Percentiles rank a stretch among this genome's conserved stretches.
Evolutionary conservation across 352 stramenopile species (phyloP).

Genomic region (Phytophthora citricola): DNA sequence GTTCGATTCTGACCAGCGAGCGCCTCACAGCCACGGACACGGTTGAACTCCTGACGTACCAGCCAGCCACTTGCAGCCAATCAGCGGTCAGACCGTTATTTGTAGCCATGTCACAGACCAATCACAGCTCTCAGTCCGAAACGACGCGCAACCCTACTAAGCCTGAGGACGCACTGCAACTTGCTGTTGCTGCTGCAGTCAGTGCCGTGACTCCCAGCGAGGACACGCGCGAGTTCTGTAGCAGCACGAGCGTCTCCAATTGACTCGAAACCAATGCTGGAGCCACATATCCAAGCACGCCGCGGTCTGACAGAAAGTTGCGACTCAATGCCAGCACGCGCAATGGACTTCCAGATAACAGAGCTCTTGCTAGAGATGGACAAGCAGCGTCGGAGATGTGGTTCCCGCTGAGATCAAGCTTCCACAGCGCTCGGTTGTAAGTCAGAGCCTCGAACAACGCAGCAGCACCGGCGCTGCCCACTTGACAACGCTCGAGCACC

Average conservation of each 20-base stretch:
- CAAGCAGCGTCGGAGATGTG: slow-evolving; percentile 65
- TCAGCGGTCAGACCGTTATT: slow-evolving; percentile 16
- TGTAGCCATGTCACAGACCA: slow-evolving; percentile 34
- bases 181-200: slow-evolving; percentile 16
- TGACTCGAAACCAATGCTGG: slow-evolving; percentile 48
- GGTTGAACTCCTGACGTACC: slow-evolving; percentile 2
- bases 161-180: slow-evolving; percentile 4
- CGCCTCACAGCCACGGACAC: slow-evolving; percentile 7
- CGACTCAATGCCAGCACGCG: slow-evolving; percentile 55
- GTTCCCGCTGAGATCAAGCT: slow-evolving; percentile 77
- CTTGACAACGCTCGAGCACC: slow-evolving; percentile 67
- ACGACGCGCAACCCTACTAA: slow-evolving; percentile 27
- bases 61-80: slow-evolving; percentile 31
- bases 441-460: slow-evolving; percentile 58
- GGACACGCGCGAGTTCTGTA: slow-evolving; percentile 52
- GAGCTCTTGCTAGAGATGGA: slow-evolving; percentile 37
- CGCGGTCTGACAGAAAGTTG: slow-evolving; percentile 67
- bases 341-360: slow-evolving; percentile 43
- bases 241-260: slow-evolving; percentile 64
- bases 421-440: slow-evolving; percentile 64
- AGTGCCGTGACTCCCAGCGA: slow-evolving; percentile 36
- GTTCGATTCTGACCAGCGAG: slow-evolving; percentile 37
- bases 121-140: slow-evolving; percentile 35
- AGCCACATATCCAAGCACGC: slow-evolving; percentile 52
- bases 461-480: slow-evolving; percentile 58